phyloP scores from a whole-genome alignment of 352 stramenopile species.

The Aphanomyces cochlioides region DNA sequence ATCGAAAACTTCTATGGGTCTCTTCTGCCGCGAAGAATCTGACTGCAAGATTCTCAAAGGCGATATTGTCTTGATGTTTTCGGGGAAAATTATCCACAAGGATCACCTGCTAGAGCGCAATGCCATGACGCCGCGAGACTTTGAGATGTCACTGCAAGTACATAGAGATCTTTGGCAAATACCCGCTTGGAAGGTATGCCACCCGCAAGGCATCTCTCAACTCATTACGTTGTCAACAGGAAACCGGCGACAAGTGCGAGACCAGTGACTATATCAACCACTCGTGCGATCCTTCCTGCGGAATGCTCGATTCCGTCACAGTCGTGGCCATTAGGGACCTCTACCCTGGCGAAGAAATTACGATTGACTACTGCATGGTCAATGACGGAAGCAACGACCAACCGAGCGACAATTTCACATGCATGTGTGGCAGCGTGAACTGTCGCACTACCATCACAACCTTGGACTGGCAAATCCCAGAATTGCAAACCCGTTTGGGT shows the following conservation, averaged over 20 bases:
- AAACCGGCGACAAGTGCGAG: conserved; percentile 27
- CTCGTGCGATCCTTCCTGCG: conserved; percentile 29
- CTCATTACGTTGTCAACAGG: neutral
- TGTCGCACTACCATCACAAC: conserved; percentile 24
- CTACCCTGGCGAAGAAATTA: conserved; percentile 28
- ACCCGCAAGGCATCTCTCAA: neutral
- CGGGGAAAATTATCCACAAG: conserved; percentile 28
- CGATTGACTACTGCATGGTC: conserved; percentile 32
- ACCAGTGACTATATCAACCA: conserved; percentile 32
- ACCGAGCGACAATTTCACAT: conserved; percentile 30
- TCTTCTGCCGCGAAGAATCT: conserved; percentile 24
- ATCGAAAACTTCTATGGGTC: conserved; percentile 22
- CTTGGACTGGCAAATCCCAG: conserved; percentile 28
- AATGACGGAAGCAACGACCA: conserved; percentile 27
- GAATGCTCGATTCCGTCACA: conserved; percentile 29
- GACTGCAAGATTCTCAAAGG: conserved; percentile 29
- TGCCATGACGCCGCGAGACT: conserved; percentile 28
- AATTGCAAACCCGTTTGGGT: conserved; percentile 26
- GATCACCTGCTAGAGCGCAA: conserved; percentile 20
- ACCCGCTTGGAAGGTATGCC: conserved; percentile 28
- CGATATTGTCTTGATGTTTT: conserved; percentile 28
- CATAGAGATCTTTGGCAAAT: conserved; percentile 30
- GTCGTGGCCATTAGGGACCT: conserved; percentile 28
- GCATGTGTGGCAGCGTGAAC: conserved; percentile 29
- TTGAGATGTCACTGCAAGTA: conserved; percentile 30